Evolutionary conservation across 805 yeast species (phyloP).

Genomic region (Candida schatavii): DNA sequence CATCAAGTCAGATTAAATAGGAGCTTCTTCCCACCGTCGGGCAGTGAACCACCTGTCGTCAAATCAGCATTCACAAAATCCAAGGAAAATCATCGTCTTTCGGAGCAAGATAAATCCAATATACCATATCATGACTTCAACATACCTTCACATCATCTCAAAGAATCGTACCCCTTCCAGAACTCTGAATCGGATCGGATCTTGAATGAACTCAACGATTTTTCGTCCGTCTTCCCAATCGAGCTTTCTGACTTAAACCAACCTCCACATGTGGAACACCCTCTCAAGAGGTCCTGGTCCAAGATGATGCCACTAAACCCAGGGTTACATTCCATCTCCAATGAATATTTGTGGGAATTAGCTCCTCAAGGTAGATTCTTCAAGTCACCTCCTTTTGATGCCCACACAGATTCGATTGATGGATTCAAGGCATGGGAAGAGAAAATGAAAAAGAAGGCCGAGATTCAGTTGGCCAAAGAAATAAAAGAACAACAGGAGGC

Average conservation of each 20-base stretch:
- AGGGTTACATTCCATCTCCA: conserved; percentile 32
- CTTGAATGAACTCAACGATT: conserved; percentile 16
- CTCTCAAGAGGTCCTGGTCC: conserved; percentile 35
- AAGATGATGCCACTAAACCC: conserved; percentile 39
- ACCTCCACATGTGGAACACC: conserved; percentile 33
- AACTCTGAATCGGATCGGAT: conserved; percentile 22
- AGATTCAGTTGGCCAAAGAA: conserved; percentile 14
- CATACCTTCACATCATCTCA: conserved; percentile 25
- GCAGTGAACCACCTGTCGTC: background rate
- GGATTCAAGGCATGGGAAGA: conserved; percentile 38
- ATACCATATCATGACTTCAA: conserved; percentile 17
- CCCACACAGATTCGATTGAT: conserved; percentile 9
- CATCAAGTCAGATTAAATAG: conserved; percentile 1
- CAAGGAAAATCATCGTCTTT: too few species aligned
- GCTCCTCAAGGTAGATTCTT: conserved; percentile 33
- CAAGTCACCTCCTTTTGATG: conserved; percentile 35
- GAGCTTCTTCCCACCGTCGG: background rate
- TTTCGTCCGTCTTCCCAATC: conserved; percentile 1
- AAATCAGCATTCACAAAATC: background rate
- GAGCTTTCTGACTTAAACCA: conserved; percentile 9
- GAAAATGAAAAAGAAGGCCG: conserved; percentile 16
- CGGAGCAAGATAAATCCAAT: background rate
- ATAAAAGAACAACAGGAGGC: conserved; percentile 17
- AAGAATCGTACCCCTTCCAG: conserved; percentile 12
- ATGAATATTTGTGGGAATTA: conserved; percentile 39